These are phyloP conservation scores for Condylostoma magnum DNA, from an alignment of 169 alveolate species.

Conservation along the genomic window DNA sequence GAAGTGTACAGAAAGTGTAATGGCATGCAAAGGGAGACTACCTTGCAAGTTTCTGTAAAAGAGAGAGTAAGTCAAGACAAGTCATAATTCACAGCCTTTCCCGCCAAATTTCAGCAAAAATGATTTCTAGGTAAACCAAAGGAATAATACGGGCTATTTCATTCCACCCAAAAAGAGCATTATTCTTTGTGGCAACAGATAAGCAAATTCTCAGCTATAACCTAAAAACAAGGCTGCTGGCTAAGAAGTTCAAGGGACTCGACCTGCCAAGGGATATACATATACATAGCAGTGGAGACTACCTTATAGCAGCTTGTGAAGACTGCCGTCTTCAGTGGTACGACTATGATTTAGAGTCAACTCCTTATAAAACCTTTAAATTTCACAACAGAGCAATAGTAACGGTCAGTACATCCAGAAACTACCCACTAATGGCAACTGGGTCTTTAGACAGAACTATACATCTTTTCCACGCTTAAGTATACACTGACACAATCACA, in stretches of 20 bases:
- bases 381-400: slow-evolving; percentile 83
- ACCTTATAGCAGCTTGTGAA: slow-evolving; percentile 83
- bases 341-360: slow-evolving; percentile 82
- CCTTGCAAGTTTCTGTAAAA: slow-evolving; percentile 74
- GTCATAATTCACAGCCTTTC: slow-evolving; percentile 81
- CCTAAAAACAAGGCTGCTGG: slow-evolving; percentile 49
- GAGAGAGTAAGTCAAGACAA: slow-evolving; percentile 63
- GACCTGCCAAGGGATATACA: slow-evolving; percentile 71
- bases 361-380: slow-evolving; percentile 81
- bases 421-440: slow-evolving; percentile 78
- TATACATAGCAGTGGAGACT: slow-evolving; percentile 84
- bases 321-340: slow-evolving; percentile 87
- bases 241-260: slow-evolving; percentile 78
- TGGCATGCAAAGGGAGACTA: slow-evolving; percentile 89
- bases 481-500: slow-evolving; percentile 66
- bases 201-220: slow-evolving; percentile 77
- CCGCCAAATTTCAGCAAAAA: slow-evolving; percentile 76
- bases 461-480: slow-evolving; percentile 83
- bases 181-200: slow-evolving; percentile 81
- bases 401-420: slow-evolving; percentile 55
- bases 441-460: slow-evolving; percentile 78
- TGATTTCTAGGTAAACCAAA: slow-evolving; percentile 75
- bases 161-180: slow-evolving; percentile 85
- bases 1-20: slow-evolving; percentile 53
- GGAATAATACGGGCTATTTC: slow-evolving; percentile 79